A percentile compares a stretch with the other conserved stretches of the same genome.
These are phyloP conservation scores for Cucumis sativus DNA, from an alignment of 306 rosid species.

Conservation along the genomic window Cucumber_9930_V3 NC_026660.2:6969501-6970000, in stretches of 20 bases:
- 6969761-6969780: neutral
- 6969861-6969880: neutral
- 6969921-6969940: neutral
- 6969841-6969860: neutral
- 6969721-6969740: neutral
- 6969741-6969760: neutral
- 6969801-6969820: neutral
- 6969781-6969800: neutral
- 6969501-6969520: no score
- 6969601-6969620: no score
- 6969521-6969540: no score
- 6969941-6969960: neutral
- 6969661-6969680: neutral
- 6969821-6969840: neutral
- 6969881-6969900: neutral
- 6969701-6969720: neutral
- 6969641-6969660: no score
- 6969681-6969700: neutral
- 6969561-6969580: no score
- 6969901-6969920: neutral
- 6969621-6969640: no score
- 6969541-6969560: no score
- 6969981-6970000: constrained; percentile 20
- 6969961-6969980: neutral
- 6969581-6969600: no score